Percentiles rank a stretch among this genome's conserved stretches.
Evolutionary conservation across 805 yeast genomes (phyloP).

Genomic region (Ogataea wickerhamii): DNA sequence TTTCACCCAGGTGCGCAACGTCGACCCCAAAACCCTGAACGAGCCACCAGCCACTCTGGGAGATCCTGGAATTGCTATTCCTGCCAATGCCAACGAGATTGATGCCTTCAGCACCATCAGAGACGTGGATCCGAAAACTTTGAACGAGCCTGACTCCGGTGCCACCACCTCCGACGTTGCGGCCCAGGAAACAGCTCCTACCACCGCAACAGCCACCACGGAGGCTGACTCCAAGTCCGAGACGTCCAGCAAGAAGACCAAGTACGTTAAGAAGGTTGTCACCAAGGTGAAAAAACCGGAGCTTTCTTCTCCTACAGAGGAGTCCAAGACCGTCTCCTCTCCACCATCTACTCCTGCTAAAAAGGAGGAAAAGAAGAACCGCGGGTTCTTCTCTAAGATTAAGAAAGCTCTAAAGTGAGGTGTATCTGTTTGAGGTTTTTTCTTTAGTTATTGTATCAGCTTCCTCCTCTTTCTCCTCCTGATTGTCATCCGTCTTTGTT

Average conservation of each 20-base stretch:
- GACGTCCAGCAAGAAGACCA: constrained; percentile 20
- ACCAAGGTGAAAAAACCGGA: constrained; percentile 29
- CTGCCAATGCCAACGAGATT: constrained; percentile 34
- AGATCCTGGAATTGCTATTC: constrained; percentile 20
- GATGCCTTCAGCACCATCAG: constrained; percentile 57
- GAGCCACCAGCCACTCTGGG: constrained; percentile 10
- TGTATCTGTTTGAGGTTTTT: too few species aligned
- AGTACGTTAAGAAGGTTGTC: constrained; percentile 32
- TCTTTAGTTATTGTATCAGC: too few species aligned
- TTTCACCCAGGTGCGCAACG: constrained; percentile 54
- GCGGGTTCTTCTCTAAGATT: constrained; percentile 40
- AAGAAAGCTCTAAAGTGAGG: constrained; percentile 33
- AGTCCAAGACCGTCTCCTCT: constrained; percentile 11
- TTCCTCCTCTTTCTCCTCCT: too few species aligned
- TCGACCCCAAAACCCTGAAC: constrained; percentile 58
- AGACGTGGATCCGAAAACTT: constrained; percentile 51
- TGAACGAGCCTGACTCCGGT: constrained; percentile 37
- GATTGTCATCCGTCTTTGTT: too few species aligned
- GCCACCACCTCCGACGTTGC: constrained; percentile 2
- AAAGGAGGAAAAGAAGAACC: constrained; percentile 34
- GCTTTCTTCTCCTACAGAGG: constrained; percentile 7
- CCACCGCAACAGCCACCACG: constrained; percentile 13
- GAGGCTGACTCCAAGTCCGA: constrained; percentile 13
- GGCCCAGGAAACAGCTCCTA: constrained; percentile 10
- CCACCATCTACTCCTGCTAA: constrained; percentile 12